phyloP scores from a whole-genome alignment of 2,329 filamentous ascomycete species.

The Colletotrichum sp. region DNA sequence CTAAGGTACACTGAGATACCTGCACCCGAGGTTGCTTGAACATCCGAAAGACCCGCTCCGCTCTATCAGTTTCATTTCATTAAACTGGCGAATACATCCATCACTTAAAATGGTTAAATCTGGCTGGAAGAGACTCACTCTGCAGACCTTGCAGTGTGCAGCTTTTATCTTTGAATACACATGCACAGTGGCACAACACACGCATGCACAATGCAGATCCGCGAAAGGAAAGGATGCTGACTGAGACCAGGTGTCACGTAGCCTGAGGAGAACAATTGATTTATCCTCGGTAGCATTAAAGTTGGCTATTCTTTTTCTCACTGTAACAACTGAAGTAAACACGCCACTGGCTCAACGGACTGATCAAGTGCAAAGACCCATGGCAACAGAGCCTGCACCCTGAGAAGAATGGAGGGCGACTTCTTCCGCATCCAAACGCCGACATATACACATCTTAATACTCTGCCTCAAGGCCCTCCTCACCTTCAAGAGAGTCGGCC shows the following conservation, averaged over 20 bases:
- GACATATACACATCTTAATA: slow-evolving; percentile 65
- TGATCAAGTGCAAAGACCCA: not conserved
- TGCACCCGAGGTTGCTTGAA: not conserved
- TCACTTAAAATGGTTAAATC: not conserved
- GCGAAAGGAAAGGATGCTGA: not conserved
- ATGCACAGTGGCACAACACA: not conserved
- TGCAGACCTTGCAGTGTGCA: not conserved
- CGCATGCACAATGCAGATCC: not conserved
- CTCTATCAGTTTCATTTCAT: not conserved
- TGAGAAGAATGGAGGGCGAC: slow-evolving; percentile 1
- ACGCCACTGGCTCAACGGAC: slow-evolving; percentile 2
- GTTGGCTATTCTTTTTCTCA: slow-evolving; percentile 21
- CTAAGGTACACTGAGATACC: too few relatives aligned
- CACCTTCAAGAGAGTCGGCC: slow-evolving; percentile 88
- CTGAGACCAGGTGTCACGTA: not conserved
- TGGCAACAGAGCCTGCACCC: not conserved
- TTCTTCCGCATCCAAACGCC: slow-evolving; percentile 17
- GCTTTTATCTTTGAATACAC: not conserved
- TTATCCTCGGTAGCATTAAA: slow-evolving; percentile 19
- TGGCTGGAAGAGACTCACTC: not conserved
- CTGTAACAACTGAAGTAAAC: slow-evolving; percentile 22
- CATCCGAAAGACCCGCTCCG: slow-evolving; percentile 4
- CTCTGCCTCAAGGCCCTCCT: slow-evolving; percentile 86
- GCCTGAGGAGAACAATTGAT: not conserved
- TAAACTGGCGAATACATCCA: not conserved